These are phyloP conservation scores for Ceratocystis harringtonii DNA, from an alignment of 2,329 filamentous ascomycete species.

Conservation along the genomic window DNA sequence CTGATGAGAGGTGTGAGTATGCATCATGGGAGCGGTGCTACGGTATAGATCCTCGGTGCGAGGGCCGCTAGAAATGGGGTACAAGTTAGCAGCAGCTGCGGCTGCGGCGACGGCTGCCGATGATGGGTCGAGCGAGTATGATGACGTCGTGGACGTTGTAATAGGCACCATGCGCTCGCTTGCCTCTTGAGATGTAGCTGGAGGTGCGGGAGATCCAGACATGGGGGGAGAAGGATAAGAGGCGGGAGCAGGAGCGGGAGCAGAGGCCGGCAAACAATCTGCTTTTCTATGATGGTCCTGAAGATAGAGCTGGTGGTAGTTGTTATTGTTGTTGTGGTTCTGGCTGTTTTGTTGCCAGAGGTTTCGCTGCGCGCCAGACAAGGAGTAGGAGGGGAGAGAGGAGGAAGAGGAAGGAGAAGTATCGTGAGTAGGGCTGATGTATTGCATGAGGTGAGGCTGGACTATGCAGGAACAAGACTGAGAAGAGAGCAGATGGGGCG, in stretches of 20 bases:
- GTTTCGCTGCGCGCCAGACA: conserved; percentile 43
- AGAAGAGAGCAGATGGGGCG: conserved; percentile 6
- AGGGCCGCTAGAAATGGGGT: conserved; percentile 3
- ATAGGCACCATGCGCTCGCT: conserved; percentile 35
- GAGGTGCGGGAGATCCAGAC: conserved; percentile 51
- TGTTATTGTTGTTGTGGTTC: no score
- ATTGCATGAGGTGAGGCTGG: conserved; percentile 34
- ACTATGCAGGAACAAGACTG: background rate
- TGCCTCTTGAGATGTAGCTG: conserved; percentile 44
- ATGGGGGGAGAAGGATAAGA: conserved; percentile 60
- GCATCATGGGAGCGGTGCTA: conserved; percentile 20
- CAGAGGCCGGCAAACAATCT: conserved; percentile 15
- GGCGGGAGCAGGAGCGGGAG: conserved; percentile 38
- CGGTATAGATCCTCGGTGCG: conserved; percentile 12
- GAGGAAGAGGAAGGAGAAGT: conserved; percentile 26
- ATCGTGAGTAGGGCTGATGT: conserved; percentile 31
- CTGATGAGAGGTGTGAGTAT: conserved; percentile 19
- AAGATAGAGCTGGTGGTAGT: background rate
- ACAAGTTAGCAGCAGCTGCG: background rate
- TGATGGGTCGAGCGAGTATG: conserved; percentile 1
- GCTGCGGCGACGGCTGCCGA: conserved; percentile 24
- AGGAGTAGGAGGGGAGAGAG: conserved; percentile 23
- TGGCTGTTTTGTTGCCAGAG: no score
- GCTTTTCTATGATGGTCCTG: background rate
- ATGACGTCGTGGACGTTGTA: conserved; percentile 19